phyloP scores from a whole-genome alignment of 2,329 filamentous ascomycete species.

The Aureobasidium sp. region DNA sequence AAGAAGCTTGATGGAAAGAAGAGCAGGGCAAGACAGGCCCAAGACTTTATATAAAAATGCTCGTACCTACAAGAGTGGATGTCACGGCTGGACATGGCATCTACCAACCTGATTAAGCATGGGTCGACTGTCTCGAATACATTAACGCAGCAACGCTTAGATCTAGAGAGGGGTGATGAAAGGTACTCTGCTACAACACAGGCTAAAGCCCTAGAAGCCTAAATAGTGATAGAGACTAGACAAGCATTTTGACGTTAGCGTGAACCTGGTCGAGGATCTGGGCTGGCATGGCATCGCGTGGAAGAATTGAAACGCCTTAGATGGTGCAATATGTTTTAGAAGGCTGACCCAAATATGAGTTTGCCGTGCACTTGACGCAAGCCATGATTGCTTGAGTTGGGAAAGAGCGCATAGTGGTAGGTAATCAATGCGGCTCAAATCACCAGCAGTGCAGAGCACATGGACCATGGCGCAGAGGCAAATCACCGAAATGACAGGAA shows the following conservation, averaged over 20 bases:
- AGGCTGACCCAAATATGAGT: neutral
- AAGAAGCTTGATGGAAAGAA: neutral
- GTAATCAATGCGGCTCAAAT: neutral
- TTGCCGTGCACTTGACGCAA: neutral
- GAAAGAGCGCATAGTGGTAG: neutral
- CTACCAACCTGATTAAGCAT: neutral
- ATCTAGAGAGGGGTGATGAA: neutral
- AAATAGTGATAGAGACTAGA: neutral
- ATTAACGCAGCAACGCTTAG: neutral
- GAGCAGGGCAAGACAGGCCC: neutral
- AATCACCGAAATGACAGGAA: constrained; percentile 5
- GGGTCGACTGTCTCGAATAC: neutral
- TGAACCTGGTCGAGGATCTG: neutral
- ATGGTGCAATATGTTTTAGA: neutral
- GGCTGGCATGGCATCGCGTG: neutral
- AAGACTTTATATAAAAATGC: neutral
- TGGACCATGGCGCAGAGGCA: neutral
- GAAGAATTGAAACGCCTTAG: neutral
- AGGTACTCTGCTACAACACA: neutral
- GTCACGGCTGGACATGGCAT: neutral
- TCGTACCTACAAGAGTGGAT: neutral
- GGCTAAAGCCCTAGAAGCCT: constrained; percentile 7
- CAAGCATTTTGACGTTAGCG: constrained; percentile 4
- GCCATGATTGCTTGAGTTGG: neutral
- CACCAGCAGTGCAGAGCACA: neutral